These are phyloP conservation scores for Coelastrella sp. DNA, from an alignment of 139 green algal genomes.

Conservation along the genomic window DNA sequence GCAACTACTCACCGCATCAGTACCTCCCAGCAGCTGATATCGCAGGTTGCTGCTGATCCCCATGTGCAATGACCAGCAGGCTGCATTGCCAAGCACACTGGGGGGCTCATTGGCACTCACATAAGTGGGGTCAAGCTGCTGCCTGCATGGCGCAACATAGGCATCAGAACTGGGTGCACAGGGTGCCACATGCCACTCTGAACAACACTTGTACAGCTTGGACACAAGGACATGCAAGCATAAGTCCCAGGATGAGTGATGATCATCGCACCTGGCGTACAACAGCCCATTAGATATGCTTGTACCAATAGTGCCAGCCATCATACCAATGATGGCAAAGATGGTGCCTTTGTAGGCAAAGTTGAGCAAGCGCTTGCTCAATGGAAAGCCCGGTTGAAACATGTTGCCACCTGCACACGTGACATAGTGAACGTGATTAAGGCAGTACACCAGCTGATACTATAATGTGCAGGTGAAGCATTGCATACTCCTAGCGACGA, in stretches of 20 bases:
- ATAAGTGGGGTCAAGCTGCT: slow-evolving; percentile 80
- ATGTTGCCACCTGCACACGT: slow-evolving; percentile 86
- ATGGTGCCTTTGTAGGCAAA: slow-evolving; percentile 82
- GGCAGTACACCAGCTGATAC: too few species aligned
- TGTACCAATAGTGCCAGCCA: slow-evolving; percentile 83
- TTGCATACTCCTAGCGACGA: too few species aligned
- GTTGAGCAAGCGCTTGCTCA: slow-evolving; percentile 75
- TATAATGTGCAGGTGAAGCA: too few species aligned
- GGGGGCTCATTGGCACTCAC: slow-evolving; percentile 85
- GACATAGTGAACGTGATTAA: too few species aligned
- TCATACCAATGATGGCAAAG: slow-evolving; percentile 44
- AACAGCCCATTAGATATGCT: slow-evolving; percentile 88
- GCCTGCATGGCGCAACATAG: slow-evolving; percentile 50
- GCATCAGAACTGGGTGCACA: too few species aligned
- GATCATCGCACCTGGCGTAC: slow-evolving; percentile 43
- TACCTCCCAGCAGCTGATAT: slow-evolving; percentile 94
- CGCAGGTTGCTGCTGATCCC: slow-evolving; percentile 92
- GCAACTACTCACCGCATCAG: slow-evolving; percentile 86
- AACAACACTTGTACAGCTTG: neutral
- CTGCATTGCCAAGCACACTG: slow-evolving; percentile 87
- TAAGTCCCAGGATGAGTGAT: neutral
- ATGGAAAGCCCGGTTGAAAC: slow-evolving; percentile 88
- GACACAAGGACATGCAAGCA: neutral
- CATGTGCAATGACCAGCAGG: slow-evolving; percentile 94
- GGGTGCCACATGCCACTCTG: neutral